These are phyloP conservation scores for Aspergillus ustus DNA, from an alignment of 2,329 filamentous ascomycete species.

Conservation along the genomic window DNA sequence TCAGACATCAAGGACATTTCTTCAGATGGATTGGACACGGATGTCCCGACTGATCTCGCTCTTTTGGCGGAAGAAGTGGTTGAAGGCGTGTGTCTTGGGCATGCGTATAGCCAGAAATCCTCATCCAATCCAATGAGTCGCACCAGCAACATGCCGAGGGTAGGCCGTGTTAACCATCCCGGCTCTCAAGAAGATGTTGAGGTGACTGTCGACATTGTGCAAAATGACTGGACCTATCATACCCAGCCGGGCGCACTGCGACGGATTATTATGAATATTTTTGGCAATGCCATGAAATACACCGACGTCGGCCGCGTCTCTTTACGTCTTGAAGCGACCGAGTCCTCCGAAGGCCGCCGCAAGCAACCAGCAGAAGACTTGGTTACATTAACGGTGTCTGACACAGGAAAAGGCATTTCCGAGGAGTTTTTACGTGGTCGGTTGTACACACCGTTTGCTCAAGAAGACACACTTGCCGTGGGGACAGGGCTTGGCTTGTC, in stretches of 20 bases:
- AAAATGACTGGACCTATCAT: slow-evolving; percentile 57
- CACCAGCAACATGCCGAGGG: slow-evolving; percentile 16
- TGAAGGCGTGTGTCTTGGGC: slow-evolving; percentile 59
- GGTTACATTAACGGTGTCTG: slow-evolving; percentile 56
- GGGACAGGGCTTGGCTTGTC: slow-evolving; percentile 62
- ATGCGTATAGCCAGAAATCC: slow-evolving; percentile 45
- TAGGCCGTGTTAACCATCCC: slow-evolving; percentile 5
- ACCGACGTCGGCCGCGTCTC: slow-evolving; percentile 58
- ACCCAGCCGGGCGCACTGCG: slow-evolving; percentile 60
- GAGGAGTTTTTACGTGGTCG: slow-evolving; percentile 64
- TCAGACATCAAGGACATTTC: slow-evolving; percentile 38
- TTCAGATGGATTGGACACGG: slow-evolving; percentile 39
- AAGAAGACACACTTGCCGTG: slow-evolving; percentile 63
- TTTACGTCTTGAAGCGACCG: slow-evolving; percentile 43
- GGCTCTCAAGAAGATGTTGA: slow-evolving; percentile 40
- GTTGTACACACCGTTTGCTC: slow-evolving; percentile 62
- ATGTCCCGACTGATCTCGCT: slow-evolving; percentile 48
- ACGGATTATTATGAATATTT: slow-evolving; percentile 66
- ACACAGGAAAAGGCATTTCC: slow-evolving; percentile 70
- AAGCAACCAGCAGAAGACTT: slow-evolving; percentile 40
- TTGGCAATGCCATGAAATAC: slow-evolving; percentile 68
- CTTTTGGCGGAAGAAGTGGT: slow-evolving; percentile 58
- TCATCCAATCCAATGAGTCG: slow-evolving; percentile 31
- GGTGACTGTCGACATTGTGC: slow-evolving; percentile 59
- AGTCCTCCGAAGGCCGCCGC: slow-evolving; percentile 35